phyloP scores from a whole-genome alignment of 345 rosid species.

The Luvunga scandens region DNA sequence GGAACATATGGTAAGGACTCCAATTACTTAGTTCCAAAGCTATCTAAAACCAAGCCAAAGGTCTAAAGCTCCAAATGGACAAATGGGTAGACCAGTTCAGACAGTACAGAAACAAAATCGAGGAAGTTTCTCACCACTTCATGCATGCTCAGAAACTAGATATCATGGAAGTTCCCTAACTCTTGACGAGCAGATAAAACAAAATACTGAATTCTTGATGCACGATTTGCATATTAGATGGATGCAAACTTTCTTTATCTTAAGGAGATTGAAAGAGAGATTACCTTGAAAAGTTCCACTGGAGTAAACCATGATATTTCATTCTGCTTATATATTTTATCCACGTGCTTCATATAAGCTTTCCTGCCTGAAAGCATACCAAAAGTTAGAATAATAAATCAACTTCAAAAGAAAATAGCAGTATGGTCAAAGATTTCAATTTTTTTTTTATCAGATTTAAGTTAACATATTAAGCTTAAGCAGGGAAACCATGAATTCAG shows the following conservation, averaged over 20 bases:
- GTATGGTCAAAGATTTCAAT: neutral
- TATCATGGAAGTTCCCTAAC: neutral
- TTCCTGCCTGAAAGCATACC: constrained; percentile 59
- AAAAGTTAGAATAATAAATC: constrained; percentile 2
- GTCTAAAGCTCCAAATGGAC: neutral
- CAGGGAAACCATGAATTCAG: neutral
- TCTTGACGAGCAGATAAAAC: neutral
- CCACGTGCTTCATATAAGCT: constrained; percentile 76
- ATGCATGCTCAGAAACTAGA: neutral
- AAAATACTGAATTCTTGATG: neutral
- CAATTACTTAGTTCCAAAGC: neutral
- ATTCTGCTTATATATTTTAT: constrained; percentile 83
- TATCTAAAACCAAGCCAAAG: neutral
- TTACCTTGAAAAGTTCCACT: constrained; percentile 95
- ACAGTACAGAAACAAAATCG: neutral
- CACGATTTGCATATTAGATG: neutral
- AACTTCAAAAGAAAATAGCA: neutral
- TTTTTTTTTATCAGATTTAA: neutral
- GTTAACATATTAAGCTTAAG: neutral
- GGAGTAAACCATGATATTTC: constrained; percentile 98
- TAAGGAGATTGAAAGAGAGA: neutral
- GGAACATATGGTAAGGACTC: neutral
- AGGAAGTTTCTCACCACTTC: neutral
- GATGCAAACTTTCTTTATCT: neutral
- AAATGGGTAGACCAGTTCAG: neutral